A percentile compares a stretch with the other conserved stretches of the same genome.
Evolutionary conservation across 2,329 filamentous ascomycete species (phyloP).

Genomic region (Fusarium camptoceras): DNA sequence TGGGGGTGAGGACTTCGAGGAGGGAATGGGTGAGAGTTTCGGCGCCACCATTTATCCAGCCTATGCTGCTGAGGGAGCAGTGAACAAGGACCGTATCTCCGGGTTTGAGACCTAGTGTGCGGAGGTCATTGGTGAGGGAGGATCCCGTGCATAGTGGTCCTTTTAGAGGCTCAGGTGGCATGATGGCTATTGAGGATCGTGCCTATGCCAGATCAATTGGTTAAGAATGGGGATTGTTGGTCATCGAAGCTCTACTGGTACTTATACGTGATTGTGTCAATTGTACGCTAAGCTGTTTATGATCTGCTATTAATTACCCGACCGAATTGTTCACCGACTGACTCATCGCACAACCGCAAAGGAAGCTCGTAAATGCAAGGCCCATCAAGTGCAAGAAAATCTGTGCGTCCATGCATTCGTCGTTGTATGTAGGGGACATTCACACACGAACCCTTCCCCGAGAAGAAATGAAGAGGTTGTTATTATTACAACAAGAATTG

Average conservation of each 20-base stretch:
- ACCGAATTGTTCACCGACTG: neutral
- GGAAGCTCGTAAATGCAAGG: neutral
- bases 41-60: constrained; percentile 7
- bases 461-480: too few species aligned
- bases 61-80: neutral
- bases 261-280: too few species aligned
- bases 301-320: neutral
- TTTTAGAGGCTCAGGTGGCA: neutral
- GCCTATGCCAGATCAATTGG: neutral
- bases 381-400: neutral
- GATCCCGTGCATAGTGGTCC: constrained; percentile 7
- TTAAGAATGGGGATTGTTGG: neutral
- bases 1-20: neutral
- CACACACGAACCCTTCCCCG: too few species aligned
- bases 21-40: neutral
- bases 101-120: neutral
- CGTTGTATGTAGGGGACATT: neutral
- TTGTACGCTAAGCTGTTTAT: neutral
- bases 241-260: too few species aligned
- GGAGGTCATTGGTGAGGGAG: neutral
- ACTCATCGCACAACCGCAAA: neutral
- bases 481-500: too few species aligned
- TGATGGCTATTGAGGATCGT: neutral
- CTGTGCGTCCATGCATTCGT: fast-evolving
- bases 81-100: neutral